A percentile compares a stretch with the other conserved stretches of the same genome.
Conservation (phyloP, 2,329 filamentous ascomycete species). For the Diaporthe humulicola region DNA sequence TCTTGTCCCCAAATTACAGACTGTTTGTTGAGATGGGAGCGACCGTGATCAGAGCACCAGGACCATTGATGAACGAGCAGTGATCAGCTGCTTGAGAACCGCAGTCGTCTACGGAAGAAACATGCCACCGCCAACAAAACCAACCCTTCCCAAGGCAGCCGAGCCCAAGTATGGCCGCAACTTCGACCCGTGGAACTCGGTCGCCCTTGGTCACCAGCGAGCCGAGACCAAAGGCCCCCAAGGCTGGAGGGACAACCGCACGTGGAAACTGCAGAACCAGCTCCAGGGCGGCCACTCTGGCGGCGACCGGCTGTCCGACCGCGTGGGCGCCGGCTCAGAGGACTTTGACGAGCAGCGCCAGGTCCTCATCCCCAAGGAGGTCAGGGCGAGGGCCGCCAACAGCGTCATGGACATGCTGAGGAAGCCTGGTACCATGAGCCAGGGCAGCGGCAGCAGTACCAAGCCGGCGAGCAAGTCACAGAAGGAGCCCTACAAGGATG, state of each 20-base stretch:
- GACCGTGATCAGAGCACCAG: background rate
- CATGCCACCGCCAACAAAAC: conserved; percentile 36
- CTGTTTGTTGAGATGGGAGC: background rate
- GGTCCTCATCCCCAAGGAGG: conserved; percentile 58
- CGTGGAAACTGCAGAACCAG: conserved; percentile 77
- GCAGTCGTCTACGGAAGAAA: background rate
- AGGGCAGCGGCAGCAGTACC: background rate
- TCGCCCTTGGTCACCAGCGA: conserved; percentile 83
- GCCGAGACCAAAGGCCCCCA: conserved; percentile 76
- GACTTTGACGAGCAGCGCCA: conserved; percentile 63
- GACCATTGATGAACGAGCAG: background rate
- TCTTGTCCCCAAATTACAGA: background rate
- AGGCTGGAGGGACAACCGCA: conserved; percentile 79
- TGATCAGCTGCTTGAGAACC: background rate
- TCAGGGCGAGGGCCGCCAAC: conserved; percentile 53
- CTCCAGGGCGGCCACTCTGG: conserved; percentile 71
- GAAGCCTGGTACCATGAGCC: conserved; percentile 58
- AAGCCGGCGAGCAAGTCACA: conserved; percentile 1
- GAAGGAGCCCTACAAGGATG: background rate
- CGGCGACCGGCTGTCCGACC: conserved; percentile 73
- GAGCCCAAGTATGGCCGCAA: conserved; percentile 57
- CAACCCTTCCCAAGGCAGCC: conserved; percentile 50
- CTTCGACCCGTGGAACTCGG: conserved; percentile 81
- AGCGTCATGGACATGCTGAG: conserved; percentile 69
- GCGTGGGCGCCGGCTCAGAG: conserved; percentile 73